Evolutionary conservation across 345 rosid species (phyloP), one percentile per base, ranked within the genome.

Genomic region (Euphorbia pulcherrima): DNA sequence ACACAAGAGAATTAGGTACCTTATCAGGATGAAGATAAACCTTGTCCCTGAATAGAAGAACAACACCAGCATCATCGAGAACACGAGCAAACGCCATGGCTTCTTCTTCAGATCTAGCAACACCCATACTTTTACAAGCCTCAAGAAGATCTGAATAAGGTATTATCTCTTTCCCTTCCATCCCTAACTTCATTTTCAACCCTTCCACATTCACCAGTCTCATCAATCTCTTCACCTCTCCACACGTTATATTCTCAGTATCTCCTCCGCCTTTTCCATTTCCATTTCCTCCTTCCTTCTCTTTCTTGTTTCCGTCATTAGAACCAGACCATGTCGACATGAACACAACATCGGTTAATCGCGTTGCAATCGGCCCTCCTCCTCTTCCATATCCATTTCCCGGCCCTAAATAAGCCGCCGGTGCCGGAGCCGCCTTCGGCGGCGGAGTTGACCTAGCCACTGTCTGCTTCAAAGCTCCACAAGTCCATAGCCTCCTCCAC

Each of bases 1-100:
- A n/a, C n/a, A n/a, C n/a, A n/a, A n/a, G n/a, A n/a, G n/a, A n/a
- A n/a, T n/a, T n/a, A 54, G 51, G 13, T 60, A 94, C 99, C 97
- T 94, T 94, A 27, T 88, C 86, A 6, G 99, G 99, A 55, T 91
- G 89, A 29, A 94, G 88, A 74, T 84, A 87, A 58, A 91, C 96
- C 80, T 83, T 86, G 74, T 94, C 92, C 4, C 99, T 87, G 65
- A 88, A 91, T 68, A 91, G 90, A 69, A 94, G 89, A 12, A 91
- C 62, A 29, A 88, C 89, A 8, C 97, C 97, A 6, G 99, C 93
- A 4, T 94, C 96, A 37, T 94, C 99, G 2, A 94, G 95, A 26
- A 83, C 83, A 6, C 86, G 92, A 41, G 92, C 92, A 16, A 94
- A 91, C 40, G 83, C 68, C n/a, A 37, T 76, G 52, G 99, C 97